A percentile compares a stretch with the other conserved stretches of the same genome.
Conservation (phyloP, 2,329 filamentous ascomycete genomes). For the Trichoderma koningii region DNA sequence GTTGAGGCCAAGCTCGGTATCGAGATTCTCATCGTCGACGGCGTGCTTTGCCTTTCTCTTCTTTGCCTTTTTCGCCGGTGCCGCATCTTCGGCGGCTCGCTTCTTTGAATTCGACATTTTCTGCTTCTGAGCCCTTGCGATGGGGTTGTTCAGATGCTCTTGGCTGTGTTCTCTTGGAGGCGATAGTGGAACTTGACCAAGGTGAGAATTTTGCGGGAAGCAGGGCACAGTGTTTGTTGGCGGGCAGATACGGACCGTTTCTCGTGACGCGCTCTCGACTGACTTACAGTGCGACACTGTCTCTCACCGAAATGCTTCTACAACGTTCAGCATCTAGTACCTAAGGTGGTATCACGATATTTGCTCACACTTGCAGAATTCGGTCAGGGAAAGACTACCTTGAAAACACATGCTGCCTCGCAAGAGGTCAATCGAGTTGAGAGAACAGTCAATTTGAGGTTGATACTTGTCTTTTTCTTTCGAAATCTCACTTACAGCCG, state of each 20-base stretch:
- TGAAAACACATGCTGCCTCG: background rate
- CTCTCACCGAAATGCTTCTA: background rate
- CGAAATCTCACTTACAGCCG: background rate
- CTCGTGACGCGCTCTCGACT: accelerated
- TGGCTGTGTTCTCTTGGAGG: background rate
- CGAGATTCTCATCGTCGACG: constrained; percentile 59
- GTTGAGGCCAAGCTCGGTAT: constrained; percentile 75
- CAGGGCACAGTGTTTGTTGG: background rate
- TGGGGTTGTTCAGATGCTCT: background rate
- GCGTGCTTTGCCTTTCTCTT: constrained; percentile 57
- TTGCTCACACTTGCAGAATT: too few relatives aligned
- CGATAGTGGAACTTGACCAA: constrained; percentile 14
- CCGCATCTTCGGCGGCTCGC: constrained; percentile 56
- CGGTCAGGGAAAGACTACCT: background rate
- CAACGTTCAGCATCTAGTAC: too few relatives aligned
- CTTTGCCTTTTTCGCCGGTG: constrained; percentile 49
- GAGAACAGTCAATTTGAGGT: too few relatives aligned
- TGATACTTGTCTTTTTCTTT: background rate
- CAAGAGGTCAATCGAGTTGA: too few relatives aligned
- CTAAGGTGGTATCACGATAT: too few relatives aligned
- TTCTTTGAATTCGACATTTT: constrained; percentile 53
- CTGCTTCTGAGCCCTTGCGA: background rate
- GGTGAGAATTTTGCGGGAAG: constrained; percentile 24
- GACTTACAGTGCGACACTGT: background rate
- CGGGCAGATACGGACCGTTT: background rate